phyloP scores from a whole-genome alignment of 495 filamentous ascomycete genomes.

The Aspergillus mulundensis region DNA sequence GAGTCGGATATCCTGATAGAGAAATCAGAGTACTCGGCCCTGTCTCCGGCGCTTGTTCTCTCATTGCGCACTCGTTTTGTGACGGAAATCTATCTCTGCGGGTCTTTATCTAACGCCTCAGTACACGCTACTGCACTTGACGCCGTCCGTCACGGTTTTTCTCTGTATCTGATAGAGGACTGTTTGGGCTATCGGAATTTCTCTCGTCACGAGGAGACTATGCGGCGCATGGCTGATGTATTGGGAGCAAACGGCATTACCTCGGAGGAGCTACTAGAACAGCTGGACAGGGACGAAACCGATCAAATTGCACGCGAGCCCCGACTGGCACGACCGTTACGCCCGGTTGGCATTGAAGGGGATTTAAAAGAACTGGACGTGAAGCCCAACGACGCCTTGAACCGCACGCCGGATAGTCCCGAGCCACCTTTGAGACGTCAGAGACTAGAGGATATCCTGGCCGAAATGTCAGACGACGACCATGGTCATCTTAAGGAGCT shows the following conservation, averaged over 20 bases:
- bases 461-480: slow-evolving; percentile 21
- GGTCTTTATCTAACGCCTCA: slow-evolving; percentile 81
- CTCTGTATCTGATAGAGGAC: slow-evolving; percentile 81
- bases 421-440: not conserved
- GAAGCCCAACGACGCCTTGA: slow-evolving; percentile 1
- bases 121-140: slow-evolving; percentile 92
- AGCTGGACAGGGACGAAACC: slow-evolving; percentile 46
- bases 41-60: slow-evolving; percentile 67
- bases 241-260: slow-evolving; percentile 66
- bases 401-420: not conserved
- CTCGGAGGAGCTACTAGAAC: slow-evolving; percentile 54
- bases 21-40: slow-evolving; percentile 87
- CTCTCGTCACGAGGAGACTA: slow-evolving; percentile 67
- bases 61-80: slow-evolving; percentile 72
- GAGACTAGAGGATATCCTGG: slow-evolving; percentile 14
- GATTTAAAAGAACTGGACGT: slow-evolving; percentile 37
- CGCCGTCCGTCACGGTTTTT: slow-evolving; percentile 80
- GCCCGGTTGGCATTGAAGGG: slow-evolving; percentile 33
- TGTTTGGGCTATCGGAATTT: slow-evolving; percentile 80
- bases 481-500: slow-evolving; percentile 21
- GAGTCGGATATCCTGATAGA: slow-evolving; percentile 63
- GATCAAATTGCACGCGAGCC: slow-evolving; percentile 33
- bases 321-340: slow-evolving; percentile 15
- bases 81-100: slow-evolving; percentile 89
- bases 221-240: slow-evolving; percentile 70